phyloP scores from a whole-genome alignment of 331 rosid species.

The Phaseolus coccineus region DNA sequence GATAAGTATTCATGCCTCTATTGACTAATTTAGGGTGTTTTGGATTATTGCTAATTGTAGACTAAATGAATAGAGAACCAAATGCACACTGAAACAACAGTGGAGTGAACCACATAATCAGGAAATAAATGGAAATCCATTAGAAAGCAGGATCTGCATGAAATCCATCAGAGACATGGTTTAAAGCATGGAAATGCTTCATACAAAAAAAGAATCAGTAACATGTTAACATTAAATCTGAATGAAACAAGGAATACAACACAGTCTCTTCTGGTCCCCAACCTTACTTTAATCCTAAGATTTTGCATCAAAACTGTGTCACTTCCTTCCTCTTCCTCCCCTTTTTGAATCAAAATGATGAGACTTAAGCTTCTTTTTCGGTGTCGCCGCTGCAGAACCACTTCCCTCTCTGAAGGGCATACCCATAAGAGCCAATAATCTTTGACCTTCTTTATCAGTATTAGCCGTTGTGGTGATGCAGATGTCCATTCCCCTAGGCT shows the following conservation, averaged over 20 bases:
- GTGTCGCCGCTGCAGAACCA: slow-evolving; percentile 50
- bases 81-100: not conserved
- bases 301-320: slow-evolving; percentile 64
- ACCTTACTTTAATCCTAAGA: slow-evolving; percentile 52
- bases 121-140: slow-evolving; percentile 24
- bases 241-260: slow-evolving; percentile 36
- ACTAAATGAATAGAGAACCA: not conserved
- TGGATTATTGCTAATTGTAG: not conserved
- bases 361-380: slow-evolving; percentile 87
- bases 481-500: slow-evolving; percentile 91
- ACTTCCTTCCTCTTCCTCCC: slow-evolving; percentile 65
- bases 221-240: slow-evolving; percentile 40
- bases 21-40: not conserved
- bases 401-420: slow-evolving; percentile 91
- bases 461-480: slow-evolving; percentile 80
- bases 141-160: slow-evolving; percentile 31
- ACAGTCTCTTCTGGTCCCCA: slow-evolving; percentile 30
- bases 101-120: not conserved
- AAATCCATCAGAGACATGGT: slow-evolving; percentile 24
- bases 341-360: slow-evolving; percentile 84
- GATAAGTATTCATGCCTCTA: not conserved
- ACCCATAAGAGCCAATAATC: slow-evolving; percentile 83
- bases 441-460: slow-evolving; percentile 82
- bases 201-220: slow-evolving; percentile 45
- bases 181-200: slow-evolving; percentile 25